Evolutionary conservation across 257 asterid species (phyloP).

Genomic region (Gynochthodes officinalis): DNA sequence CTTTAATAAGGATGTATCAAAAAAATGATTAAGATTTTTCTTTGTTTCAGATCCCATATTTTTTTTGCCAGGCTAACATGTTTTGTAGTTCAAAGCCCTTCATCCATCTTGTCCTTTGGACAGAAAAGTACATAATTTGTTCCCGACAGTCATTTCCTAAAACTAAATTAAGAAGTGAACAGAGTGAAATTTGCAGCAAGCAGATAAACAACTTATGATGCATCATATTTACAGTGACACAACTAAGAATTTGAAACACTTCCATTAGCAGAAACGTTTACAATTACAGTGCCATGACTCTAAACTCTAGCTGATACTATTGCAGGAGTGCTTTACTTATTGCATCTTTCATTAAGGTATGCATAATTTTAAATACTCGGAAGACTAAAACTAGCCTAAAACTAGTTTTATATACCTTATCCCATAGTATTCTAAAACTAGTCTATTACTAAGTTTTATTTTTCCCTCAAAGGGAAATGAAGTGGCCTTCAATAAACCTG

Average conservation of each 20-base stretch:
- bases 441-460: not conserved
- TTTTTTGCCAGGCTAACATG: not conserved
- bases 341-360: not conserved
- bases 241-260: not conserved
- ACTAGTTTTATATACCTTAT: no score
- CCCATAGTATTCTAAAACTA: no score
- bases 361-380: not conserved
- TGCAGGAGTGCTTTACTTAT: not conserved
- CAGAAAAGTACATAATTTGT: not conserved
- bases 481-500: constrained; percentile 9
- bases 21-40: constrained; percentile 1
- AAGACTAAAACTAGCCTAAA: no score
- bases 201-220: not conserved
- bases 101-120: not conserved
- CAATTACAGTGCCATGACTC: not conserved
- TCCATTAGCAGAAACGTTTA: constrained; percentile 1
- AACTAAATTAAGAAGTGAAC: not conserved
- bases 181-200: not conserved
- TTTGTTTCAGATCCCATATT: not conserved
- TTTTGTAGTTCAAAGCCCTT: not conserved
- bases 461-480: constrained; percentile 3
- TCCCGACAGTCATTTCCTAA: not conserved
- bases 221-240: not conserved
- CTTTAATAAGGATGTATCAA: constrained; percentile 16
- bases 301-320: not conserved